phyloP scores from a whole-genome alignment of 352 stramenopile species.

The Elongisporangium anandrum region DNA sequence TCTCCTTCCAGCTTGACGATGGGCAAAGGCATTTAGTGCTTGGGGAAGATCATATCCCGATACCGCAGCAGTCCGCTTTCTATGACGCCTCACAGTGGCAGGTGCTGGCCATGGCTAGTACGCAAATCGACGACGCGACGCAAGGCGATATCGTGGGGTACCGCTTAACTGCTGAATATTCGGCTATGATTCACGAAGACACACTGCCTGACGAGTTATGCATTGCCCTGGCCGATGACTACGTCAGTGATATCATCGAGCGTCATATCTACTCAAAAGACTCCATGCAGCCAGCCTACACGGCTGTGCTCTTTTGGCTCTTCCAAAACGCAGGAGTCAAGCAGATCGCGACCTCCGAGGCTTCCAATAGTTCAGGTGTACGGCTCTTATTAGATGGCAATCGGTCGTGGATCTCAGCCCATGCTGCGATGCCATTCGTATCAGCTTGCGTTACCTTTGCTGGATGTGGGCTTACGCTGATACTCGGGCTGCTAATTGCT shows the following conservation, averaged over 20 bases:
- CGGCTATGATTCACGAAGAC: background rate
- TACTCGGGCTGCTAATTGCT: background rate
- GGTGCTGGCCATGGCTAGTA: background rate
- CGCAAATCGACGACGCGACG: background rate
- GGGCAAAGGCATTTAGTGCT: background rate
- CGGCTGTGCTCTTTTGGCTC: background rate
- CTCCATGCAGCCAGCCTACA: background rate
- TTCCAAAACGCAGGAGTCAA: background rate
- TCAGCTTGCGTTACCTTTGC: background rate
- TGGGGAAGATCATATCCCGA: background rate
- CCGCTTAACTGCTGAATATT: background rate
- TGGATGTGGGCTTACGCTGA: background rate
- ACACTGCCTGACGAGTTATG: background rate
- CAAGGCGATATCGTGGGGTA: background rate
- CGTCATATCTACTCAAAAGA: background rate
- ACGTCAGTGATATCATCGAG: background rate
- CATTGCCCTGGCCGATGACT: background rate
- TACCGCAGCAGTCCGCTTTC: background rate
- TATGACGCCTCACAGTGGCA: background rate
- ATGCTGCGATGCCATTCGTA: background rate
- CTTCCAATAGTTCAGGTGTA: background rate
- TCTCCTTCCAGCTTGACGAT: background rate
- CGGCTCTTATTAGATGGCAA: background rate
- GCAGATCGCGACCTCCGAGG: background rate
- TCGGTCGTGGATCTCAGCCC: background rate